These are phyloP conservation scores for Rehmannia glutinosa DNA, from an alignment of 257 asterid species.

Conservation along the genomic window DNA sequence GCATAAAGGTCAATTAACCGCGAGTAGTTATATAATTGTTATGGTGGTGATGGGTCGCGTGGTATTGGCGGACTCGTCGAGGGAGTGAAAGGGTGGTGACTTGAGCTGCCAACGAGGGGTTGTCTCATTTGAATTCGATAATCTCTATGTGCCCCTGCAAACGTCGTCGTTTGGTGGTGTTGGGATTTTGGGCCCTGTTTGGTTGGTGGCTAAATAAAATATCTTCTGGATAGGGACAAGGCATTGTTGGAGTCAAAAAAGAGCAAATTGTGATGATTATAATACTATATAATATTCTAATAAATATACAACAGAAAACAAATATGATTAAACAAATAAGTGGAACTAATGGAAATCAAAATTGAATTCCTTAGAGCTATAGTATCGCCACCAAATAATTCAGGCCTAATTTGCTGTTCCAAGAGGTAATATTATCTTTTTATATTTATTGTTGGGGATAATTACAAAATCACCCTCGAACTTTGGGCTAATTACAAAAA, in stretches of 20 bases:
- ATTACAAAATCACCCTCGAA: no score
- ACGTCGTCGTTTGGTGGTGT: conserved; percentile 26
- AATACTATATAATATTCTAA: no score
- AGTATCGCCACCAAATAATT: no score
- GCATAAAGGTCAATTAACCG: not conserved
- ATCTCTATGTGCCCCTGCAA: conserved; percentile 20
- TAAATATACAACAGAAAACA: no score
- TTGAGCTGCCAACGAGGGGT: conserved; percentile 28
- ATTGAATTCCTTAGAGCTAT: no score
- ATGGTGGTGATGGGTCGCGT: not conserved
- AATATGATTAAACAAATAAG: no score
- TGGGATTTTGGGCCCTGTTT: not conserved
- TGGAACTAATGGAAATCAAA: no score
- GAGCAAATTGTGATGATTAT: no score
- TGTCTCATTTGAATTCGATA: conserved; percentile 20
- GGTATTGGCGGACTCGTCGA: conserved; percentile 65
- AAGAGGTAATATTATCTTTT: no score
- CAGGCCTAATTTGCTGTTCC: no score
- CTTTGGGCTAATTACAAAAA: no score
- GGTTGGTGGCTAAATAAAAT: not conserved
- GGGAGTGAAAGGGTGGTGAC: conserved; percentile 41
- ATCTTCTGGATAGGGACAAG: not conserved
- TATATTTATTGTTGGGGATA: no score
- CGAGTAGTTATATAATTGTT: not conserved
- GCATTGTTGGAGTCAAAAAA: not conserved